Base-by-base conservation (phyloP, 192 early-diverging fungal species). In the Rhizophagus clarus region DNA sequence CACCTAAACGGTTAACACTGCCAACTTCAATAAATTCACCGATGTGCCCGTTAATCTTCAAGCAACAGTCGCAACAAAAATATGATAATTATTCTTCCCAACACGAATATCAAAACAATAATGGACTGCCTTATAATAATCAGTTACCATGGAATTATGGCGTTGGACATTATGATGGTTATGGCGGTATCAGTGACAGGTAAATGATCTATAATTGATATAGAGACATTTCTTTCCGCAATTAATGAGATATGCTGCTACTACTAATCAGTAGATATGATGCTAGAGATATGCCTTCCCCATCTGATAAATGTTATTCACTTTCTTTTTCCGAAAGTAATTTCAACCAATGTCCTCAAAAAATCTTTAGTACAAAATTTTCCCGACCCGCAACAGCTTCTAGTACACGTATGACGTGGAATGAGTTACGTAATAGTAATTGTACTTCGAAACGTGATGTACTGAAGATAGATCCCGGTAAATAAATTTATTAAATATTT, bases 331-430 rank as follows among this genome's bases (percentile, higher is more conserved):
- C 26, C 28, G 47, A 47, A 24, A 49, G n/a, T 29, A 31, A 17
- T 8, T 37, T 12, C 22, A 10, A 76, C 22, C 10, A 26, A 63
- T 76, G 10, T 61, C 20, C 74, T 62, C 60, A 17, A 61, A n/a
- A 34, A 6, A 20, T 31, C 26, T 31, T 29, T 28, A 5, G 17
- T 28, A 2, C 22, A 60, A 31, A 56, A 28, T 74, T 74, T 61
- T 22, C 73, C n/a, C 49, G 29, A 22, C 74, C 51, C 1, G 60
- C 61, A 62, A 76, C 72, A 51, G 8, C 51, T 5, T n/a, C 72
- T n/a, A 56, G 17, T 28, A 31, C 51, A 14, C 72, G 72, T 47
- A 29, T 76, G 29, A 34, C 74, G 61, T 76, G 74, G 74, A 63
- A 45, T 24, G 14, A 49, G 32, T 40, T 63, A 37, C 32, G 32